Conservation (phyloP, 306 rosid genomes). For the Delonix regia region DNA sequence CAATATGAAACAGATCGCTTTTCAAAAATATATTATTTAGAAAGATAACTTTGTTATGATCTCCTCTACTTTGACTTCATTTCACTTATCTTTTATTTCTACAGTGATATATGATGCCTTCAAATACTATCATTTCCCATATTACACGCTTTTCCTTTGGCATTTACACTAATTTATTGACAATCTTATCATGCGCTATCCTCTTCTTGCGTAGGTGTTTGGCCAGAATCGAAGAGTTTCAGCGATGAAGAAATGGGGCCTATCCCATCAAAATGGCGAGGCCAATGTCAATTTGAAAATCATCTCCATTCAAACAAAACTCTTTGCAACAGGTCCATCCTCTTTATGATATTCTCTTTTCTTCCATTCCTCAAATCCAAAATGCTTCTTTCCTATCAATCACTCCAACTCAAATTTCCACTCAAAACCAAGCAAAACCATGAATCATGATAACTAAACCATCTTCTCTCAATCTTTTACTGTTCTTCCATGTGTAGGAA, state of each 20-base stretch:
- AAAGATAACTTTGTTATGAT: neutral
- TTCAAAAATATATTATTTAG: too few species aligned
- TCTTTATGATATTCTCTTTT: neutral
- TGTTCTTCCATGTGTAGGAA: conserved; percentile 48
- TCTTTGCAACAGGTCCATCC: conserved; percentile 23
- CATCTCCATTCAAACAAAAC: neutral
- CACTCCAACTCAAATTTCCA: neutral
- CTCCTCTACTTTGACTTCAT: too few species aligned
- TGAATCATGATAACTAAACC: neutral
- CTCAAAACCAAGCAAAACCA: neutral
- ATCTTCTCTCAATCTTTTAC: neutral
- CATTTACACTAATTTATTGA: neutral
- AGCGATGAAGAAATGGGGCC: neutral
- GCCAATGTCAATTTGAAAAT: neutral
- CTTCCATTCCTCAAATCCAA: neutral
- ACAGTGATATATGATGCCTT: neutral
- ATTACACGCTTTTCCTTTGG: neutral
- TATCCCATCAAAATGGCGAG: neutral
- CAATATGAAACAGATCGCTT: too few species aligned
- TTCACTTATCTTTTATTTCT: neutral
- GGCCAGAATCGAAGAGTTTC: conserved; percentile 27
- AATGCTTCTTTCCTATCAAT: neutral
- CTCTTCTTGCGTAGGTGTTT: conserved; percentile 1
- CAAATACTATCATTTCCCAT: neutral
- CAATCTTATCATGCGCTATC: neutral